Base-by-base conservation (phyloP, 2,329 filamentous ascomycete genomes). In the Sporothrix euskadiensis region DNA sequence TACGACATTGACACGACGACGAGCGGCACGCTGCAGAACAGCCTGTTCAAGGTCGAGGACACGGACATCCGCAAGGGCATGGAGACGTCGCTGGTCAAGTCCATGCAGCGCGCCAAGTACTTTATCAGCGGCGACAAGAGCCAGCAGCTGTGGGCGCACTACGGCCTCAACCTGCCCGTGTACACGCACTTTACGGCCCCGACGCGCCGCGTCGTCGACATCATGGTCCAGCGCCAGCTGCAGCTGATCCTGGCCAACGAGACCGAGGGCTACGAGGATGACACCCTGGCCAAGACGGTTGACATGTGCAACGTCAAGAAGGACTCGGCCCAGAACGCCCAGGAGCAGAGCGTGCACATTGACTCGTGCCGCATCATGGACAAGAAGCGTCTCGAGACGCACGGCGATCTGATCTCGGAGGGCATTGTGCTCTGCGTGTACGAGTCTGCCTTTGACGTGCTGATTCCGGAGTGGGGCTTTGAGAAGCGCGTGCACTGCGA, bases 401-500 rank as follows among this genome's bases (percentile, higher is more conserved):
- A 95, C 76, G 94, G 94, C 66, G 96, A 99, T 77, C 88, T 99
- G 71, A 94, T 99, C 81, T 94, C 92, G 78, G 95, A 98, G 81
- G 96, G 96, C 77, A 95, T 99, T 78, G 94, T 99, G 68, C 88
- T 99, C 73, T 97, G 94, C 80, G 96, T 99, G 44, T 99, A 99
- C 82, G 96, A 99, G 83, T 98, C 96, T 39, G 96, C 96, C 26
- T 99, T 99, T 81, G 96, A 99, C 81, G 94, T 99, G 59, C 88
- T 99, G 76, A 98, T 99, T 81, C 96, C 96, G 6, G 94, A 99
- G 81, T 99, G 94, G 86, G 96, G 96, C 77, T 98, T 99, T 78
- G 96, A 99, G 86, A 99, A 99, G 89, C 93, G 96, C 76, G 96
- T 99, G 71, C 96, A 99, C 84, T 99, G 96, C 81, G 96, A 99